phyloP scores from a whole-genome alignment of 495 filamentous ascomycete species.

The Penicillium odoratum region DNA sequence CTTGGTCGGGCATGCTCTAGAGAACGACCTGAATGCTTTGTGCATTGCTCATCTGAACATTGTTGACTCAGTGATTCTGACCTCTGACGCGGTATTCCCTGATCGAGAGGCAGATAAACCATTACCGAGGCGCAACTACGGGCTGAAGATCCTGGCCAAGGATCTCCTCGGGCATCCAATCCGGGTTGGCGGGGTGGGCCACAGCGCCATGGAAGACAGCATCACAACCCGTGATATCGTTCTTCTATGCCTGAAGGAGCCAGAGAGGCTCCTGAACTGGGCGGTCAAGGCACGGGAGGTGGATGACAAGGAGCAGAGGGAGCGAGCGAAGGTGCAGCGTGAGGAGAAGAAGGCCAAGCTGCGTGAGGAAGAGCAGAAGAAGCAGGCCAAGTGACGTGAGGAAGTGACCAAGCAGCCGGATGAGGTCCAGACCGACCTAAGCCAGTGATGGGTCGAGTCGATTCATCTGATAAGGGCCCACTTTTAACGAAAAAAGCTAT shows the following conservation, averaged over 20 bases:
- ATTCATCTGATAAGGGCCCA: no score
- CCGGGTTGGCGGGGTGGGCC: conserved; percentile 32
- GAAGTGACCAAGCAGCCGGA: not conserved
- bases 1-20: conserved; percentile 46
- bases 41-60: conserved; percentile 41
- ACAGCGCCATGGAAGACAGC: conserved; percentile 42
- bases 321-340: no score
- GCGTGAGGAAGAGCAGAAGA: not conserved
- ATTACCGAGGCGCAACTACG: conserved; percentile 18
- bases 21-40: conserved; percentile 44
- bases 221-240: conserved; percentile 32
- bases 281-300: conserved; percentile 16
- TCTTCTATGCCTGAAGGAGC: conserved; percentile 29
- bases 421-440: no score
- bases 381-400: not conserved
- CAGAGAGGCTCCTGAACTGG: conserved; percentile 4
- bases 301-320: conserved; percentile 4
- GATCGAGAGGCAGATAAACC: not conserved
- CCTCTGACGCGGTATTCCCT: conserved; percentile 25
- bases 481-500: no score
- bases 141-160: conserved; percentile 33
- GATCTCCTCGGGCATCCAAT: conserved; percentile 32
- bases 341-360: not conserved
- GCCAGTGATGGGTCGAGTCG: no score
- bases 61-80: conserved; percentile 40